Percentiles rank a stretch among this genome's conserved stretches.
Evolutionary conservation across 129 eudicot genomes (phyloP).

Genomic region (Saposhnikovia divaricata): DNA sequence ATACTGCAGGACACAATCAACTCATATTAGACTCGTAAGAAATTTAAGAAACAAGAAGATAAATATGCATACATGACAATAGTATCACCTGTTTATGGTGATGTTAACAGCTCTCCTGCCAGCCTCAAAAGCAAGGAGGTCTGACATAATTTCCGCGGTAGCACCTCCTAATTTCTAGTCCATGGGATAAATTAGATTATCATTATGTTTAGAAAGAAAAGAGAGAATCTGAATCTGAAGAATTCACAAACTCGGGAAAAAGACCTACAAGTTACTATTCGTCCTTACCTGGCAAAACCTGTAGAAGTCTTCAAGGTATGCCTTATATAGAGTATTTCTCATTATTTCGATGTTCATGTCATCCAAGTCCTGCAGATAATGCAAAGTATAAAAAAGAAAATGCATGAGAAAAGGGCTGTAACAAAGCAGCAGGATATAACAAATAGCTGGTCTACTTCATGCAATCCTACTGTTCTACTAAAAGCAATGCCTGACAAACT

Average conservation of each 20-base stretch:
- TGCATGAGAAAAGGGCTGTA: not conserved
- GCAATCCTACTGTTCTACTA: not conserved
- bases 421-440: not conserved
- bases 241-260: not conserved
- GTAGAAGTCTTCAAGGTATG: conserved; percentile 95
- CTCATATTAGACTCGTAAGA: conserved; percentile 2
- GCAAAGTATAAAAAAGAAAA: not conserved
- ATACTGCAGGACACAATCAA: conserved; percentile 47
- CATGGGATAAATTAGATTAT: conserved; percentile 5
- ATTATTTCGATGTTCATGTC: conserved; percentile 98
- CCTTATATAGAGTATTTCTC: conserved; percentile 95
- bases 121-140: conserved; percentile 94
- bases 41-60: not conserved
- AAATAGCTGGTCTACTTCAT: not conserved
- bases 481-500: not conserved
- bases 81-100: conserved; percentile 76
- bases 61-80: not conserved
- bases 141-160: conserved; percentile 95
- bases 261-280: not conserved
- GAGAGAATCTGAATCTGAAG: not conserved
- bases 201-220: not conserved
- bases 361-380: conserved; percentile 68
- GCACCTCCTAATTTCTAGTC: conserved; percentile 93
- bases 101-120: conserved; percentile 97
- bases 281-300: conserved; percentile 68